Evolutionary conservation across 1,139 yeast species (phyloP), one percentile per base, ranked within the genome.

Genomic region (Yamadazyma spencermartinsiae): DNA sequence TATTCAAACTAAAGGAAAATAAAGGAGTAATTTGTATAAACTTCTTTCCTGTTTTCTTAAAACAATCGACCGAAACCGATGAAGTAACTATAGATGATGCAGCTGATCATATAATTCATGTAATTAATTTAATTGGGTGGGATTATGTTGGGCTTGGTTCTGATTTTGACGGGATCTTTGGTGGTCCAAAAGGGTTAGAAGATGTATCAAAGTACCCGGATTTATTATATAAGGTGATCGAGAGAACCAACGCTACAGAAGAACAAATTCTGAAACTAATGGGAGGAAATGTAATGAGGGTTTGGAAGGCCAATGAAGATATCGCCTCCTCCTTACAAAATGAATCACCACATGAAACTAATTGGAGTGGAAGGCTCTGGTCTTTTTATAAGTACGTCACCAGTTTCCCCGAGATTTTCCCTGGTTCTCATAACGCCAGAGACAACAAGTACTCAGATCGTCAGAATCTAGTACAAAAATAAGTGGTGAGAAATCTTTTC

Each of bases 181-280:
- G 49, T 10, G 76, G 74, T 2, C 80, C 81, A 2, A 50, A 39
- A 13, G 81, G 79, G 0, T 55, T 76, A 14, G 80, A 74, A 46
- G 78, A 74, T 46, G 80, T 74, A 2, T 72, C 79, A 11, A 74
- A 74, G 45, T 76, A 74, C 45, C 81, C 81, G 0, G 76, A 72
- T 34, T 55, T 76, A 36, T 51, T 76, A 21, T 60, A 60, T 40
- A 59, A 50, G 36, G 63, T 71, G 15, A 71, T 74, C 74, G 59
- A 60, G 31, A 49, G 54, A 4, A 44, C 47, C 2, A 58, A 60
- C 28, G 78, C 78, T 2, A 50, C 66, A 0, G 75, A 72, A 31
- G 70, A 64, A 20, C 61, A 75, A 25, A 62, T 75, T 23, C 49
- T 61, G 2, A 66, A 65, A 37, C 47, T 74, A 19, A 72, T 74